phyloP scores from a whole-genome alignment of 2,329 filamentous ascomycete genomes.

The Fusarium sp. region DNA sequence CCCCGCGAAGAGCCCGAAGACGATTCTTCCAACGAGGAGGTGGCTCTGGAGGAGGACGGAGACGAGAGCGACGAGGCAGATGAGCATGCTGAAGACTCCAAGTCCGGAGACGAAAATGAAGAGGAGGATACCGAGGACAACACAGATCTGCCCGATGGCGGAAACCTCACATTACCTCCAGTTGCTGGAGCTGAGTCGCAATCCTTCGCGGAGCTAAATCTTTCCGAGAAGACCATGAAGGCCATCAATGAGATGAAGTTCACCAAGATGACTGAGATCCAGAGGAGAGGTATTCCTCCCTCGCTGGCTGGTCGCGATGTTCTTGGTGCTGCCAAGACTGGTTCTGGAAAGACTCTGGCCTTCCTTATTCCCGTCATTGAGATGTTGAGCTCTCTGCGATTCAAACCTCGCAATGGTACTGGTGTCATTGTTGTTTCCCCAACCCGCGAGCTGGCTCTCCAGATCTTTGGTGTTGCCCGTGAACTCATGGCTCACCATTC shows the following conservation, averaged over 20 bases:
- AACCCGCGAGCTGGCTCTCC: slow-evolving; percentile 90
- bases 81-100: slow-evolving; percentile 44
- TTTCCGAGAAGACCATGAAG: slow-evolving; percentile 88
- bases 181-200: slow-evolving; percentile 66
- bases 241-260: slow-evolving; percentile 93
- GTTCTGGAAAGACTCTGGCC: slow-evolving; percentile 92
- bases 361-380: slow-evolving; percentile 96
- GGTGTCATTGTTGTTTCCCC: slow-evolving; percentile 94
- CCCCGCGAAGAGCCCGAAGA: slow-evolving; percentile 40
- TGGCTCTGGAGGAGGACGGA: slow-evolving; percentile 40
- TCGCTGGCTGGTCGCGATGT: slow-evolving; percentile 90
- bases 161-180: slow-evolving; percentile 62
- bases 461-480: slow-evolving; percentile 94
- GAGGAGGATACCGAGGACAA: slow-evolving; percentile 44
- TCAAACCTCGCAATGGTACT: slow-evolving; percentile 94
- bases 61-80: slow-evolving; percentile 43
- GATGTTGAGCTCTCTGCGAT: slow-evolving; percentile 87
- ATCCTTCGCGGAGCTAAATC: slow-evolving; percentile 81
- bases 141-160: slow-evolving; percentile 49
- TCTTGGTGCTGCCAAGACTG: slow-evolving; percentile 94
- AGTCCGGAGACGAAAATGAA: slow-evolving; percentile 40
- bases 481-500: slow-evolving; percentile 94
- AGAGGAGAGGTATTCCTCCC: slow-evolving; percentile 85
- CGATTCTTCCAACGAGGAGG: slow-evolving; percentile 41
- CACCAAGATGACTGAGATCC: slow-evolving; percentile 94